phyloP scores from a whole-genome alignment of 805 yeast genomes.

The Saccharomycopsis babjevae region DNA sequence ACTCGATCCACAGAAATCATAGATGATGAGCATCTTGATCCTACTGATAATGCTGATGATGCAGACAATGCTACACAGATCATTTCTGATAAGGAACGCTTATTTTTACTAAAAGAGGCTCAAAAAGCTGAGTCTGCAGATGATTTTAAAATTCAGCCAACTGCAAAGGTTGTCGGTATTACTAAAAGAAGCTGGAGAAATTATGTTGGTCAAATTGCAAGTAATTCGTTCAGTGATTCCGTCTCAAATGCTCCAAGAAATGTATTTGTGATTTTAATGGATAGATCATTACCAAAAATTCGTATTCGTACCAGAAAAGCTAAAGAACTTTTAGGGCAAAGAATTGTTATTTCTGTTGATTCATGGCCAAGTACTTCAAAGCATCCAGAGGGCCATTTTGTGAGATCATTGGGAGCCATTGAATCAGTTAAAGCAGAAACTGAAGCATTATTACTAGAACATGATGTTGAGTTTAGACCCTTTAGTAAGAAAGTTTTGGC shows the following conservation, averaged over 20 bases:
- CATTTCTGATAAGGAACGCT: constrained; percentile 61
- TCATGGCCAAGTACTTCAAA: constrained; percentile 82
- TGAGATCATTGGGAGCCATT: constrained; percentile 77
- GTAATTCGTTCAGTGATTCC: constrained; percentile 54
- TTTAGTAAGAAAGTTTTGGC: constrained; percentile 85
- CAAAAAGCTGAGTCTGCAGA: constrained; percentile 42
- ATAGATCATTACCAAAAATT: constrained; percentile 75
- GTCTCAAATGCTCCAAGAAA: constrained; percentile 56
- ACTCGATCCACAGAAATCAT: constrained; percentile 70
- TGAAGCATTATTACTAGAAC: constrained; percentile 86
- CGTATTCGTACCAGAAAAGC: constrained; percentile 85
- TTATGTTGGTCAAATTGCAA: constrained; percentile 88
- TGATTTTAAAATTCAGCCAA: constrained; percentile 62
- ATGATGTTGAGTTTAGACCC: constrained; percentile 94
- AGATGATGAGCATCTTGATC: constrained; percentile 61
- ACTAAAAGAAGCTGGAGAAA: constrained; percentile 89
- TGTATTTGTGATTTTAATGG: constrained; percentile 84
- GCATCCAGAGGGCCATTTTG: constrained; percentile 91
- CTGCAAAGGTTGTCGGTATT: constrained; percentile 85
- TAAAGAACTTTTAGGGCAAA: constrained; percentile 68
- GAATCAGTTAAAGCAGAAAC: constrained; percentile 94
- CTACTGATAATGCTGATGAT: constrained; percentile 49
- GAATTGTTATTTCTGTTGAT: constrained; percentile 88
- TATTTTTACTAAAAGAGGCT: constrained; percentile 69
- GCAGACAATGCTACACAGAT: constrained; percentile 35